phyloP scores from a whole-genome alignment of 2,329 filamentous ascomycete species.

The Daldinia eschscholtzii region DNA sequence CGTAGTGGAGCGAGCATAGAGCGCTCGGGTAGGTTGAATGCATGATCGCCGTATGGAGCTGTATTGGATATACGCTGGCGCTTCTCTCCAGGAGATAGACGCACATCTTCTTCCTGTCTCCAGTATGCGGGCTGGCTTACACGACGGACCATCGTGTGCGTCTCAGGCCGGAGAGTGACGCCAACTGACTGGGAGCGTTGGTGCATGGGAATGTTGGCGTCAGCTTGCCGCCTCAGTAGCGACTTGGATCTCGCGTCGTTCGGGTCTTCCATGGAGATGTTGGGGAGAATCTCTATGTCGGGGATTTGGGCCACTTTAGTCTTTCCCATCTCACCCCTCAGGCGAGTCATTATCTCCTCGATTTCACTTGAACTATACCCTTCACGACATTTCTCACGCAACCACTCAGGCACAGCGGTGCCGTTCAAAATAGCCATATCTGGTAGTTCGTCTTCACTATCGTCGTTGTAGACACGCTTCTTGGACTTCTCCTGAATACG shows the following conservation, averaged over 20 bases:
- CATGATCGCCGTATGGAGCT: constrained; percentile 35
- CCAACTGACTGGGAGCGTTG: constrained; percentile 56
- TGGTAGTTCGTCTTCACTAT: constrained; percentile 52
- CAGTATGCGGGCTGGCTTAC: constrained; percentile 47
- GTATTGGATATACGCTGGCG: constrained; percentile 47
- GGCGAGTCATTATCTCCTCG: constrained; percentile 59
- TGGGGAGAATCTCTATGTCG: constrained; percentile 70
- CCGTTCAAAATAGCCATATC: constrained; percentile 53
- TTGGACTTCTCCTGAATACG: constrained; percentile 61
- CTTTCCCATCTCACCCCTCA: constrained; percentile 60
- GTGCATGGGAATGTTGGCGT: constrained; percentile 42
- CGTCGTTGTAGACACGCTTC: constrained; percentile 52
- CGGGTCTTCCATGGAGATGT: constrained; percentile 59
- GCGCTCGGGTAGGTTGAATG: constrained; percentile 29
- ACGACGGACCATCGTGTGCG: constrained; percentile 47
- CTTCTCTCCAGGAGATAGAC: constrained; percentile 48
- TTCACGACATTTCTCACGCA: constrained; percentile 60
- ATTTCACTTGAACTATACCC: constrained; percentile 64
- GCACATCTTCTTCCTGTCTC: constrained; percentile 36
- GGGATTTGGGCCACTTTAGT: constrained; percentile 62
- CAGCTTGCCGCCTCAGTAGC: constrained; percentile 47
- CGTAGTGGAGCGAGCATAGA: constrained; percentile 33
- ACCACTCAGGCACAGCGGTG: constrained; percentile 63
- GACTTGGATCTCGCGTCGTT: constrained; percentile 50
- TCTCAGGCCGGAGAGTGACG: constrained; percentile 43